Conservation (phyloP, 495 filamentous ascomycete genomes). For the Cryomyces minteri region DNA sequence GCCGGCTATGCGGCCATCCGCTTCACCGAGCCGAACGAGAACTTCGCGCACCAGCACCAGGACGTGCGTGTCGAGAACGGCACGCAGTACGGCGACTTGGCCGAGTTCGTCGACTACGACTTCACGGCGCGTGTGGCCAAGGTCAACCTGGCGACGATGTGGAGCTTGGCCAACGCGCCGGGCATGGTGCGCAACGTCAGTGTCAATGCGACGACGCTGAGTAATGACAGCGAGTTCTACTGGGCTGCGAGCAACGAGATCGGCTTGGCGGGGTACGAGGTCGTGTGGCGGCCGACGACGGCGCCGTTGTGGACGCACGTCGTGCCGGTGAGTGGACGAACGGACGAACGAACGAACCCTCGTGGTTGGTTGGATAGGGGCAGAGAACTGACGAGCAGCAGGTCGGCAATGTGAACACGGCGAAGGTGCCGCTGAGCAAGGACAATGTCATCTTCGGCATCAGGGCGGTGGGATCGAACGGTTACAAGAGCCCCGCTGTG, state of each 20-base stretch:
- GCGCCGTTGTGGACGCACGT: conserved; percentile 28
- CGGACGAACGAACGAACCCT: no score
- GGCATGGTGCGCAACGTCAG: conserved; percentile 26
- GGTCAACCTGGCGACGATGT: conserved; percentile 30
- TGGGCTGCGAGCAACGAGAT: conserved; percentile 21
- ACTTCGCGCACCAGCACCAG: conserved; percentile 36
- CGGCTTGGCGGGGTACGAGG: conserved; percentile 24
- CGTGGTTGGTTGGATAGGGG: no score
- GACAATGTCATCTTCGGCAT: conserved; percentile 35
- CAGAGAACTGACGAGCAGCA: no score
- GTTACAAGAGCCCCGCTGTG: conserved; percentile 25
- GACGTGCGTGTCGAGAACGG: conserved; percentile 27
- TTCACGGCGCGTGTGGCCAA: conserved; percentile 30
- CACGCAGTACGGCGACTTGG: conserved; percentile 30
- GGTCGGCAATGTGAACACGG: conserved; percentile 17
- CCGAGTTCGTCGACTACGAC: conserved; percentile 33
- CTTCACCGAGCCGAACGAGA: conserved; percentile 34
- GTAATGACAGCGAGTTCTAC: conserved; percentile 25
- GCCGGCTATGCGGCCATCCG: conserved; percentile 30
- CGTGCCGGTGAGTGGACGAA: conserved; percentile 11
- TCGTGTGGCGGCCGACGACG: conserved; percentile 29
- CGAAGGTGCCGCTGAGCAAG: conserved; percentile 27
- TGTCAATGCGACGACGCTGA: conserved; percentile 23
- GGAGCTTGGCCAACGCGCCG: conserved; percentile 29
- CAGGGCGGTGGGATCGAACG: conserved; percentile 26